Percentiles rank a stretch among this genome's conserved stretches.
Conservation (phyloP, 192 early-diverging fungal genomes). For the Entophlyctis helioformis region DNA sequence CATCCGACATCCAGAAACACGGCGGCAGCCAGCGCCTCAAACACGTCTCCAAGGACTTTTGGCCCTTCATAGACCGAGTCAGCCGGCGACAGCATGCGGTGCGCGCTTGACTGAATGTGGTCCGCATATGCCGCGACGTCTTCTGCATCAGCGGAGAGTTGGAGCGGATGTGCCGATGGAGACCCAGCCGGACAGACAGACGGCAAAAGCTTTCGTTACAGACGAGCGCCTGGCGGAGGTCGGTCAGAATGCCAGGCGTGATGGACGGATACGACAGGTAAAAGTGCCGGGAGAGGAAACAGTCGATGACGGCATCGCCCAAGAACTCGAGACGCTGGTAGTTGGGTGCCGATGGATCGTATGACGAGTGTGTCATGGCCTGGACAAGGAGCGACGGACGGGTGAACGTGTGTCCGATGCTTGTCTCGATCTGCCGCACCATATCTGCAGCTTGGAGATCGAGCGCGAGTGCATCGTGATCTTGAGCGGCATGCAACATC, state of each 20-base stretch:
- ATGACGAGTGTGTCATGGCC: slow-evolving; percentile 59
- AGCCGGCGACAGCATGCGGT: background rate
- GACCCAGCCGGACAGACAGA: slow-evolving; percentile 43
- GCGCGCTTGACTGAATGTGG: background rate
- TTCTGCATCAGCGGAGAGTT: slow-evolving; percentile 24
- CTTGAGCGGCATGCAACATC: too few species aligned
- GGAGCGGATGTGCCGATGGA: slow-evolving; percentile 52
- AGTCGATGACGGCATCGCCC: slow-evolving; percentile 81
- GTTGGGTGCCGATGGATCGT: slow-evolving; percentile 17
- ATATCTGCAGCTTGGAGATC: too few species aligned
- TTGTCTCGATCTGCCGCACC: slow-evolving; percentile 6
- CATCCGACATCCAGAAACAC: slow-evolving; percentile 72
- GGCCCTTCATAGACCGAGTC: slow-evolving; percentile 40
- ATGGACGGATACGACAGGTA: slow-evolving; percentile 59
- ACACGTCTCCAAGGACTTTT: slow-evolving; percentile 73
- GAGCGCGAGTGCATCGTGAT: background rate
- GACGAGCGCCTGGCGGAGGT: slow-evolving; percentile 74
- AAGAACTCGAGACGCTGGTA: slow-evolving; percentile 86
- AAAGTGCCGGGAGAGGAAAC: slow-evolving; percentile 60
- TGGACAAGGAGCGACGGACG: slow-evolving; percentile 51
- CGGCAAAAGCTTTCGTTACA: slow-evolving; percentile 75
- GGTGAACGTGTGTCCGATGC: slow-evolving; percentile 36
- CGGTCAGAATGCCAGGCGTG: slow-evolving; percentile 60
- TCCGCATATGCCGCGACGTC: slow-evolving; percentile 9
- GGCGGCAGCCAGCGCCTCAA: slow-evolving; percentile 73